Evolutionary conservation across 2,329 filamentous ascomycete genomes (phyloP), one percentile per base, ranked within the genome.

Genomic region (Colletotrichum caudatum): DNA sequence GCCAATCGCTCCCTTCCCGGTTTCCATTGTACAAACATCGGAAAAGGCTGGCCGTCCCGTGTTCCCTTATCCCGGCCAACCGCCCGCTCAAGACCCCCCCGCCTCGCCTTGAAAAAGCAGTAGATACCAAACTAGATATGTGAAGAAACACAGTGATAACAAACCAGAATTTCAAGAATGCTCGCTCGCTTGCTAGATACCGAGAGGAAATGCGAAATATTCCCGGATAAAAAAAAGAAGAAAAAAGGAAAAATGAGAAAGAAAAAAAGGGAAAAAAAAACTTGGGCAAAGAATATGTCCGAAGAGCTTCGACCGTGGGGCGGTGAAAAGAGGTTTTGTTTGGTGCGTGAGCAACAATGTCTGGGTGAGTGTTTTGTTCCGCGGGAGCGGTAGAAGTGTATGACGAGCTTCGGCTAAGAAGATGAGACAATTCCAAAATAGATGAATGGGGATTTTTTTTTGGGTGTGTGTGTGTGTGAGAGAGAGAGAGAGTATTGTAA

Each of bases 331-430:
- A 76, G 73, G 74, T 78, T 76, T 78, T 37, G 75, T 80, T 80
- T 78, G 77, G 79, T 85, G 84, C 84, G 84, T 86, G 84, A 85
- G 84, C 84, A 84, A 82, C 81, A 81, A 72, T 79, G 76, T 83
- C 81, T 84, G 80, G 74, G 26, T 54, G 33, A 7, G 11, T 16
- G 26, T 35, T 37, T 56, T 64, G 53, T 59, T 80, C 78, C 78
- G 76, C 76, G 76, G 78, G 76, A 78, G 79, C 74, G 74, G 78
- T 77, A 70, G 69, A 77, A 70, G 73, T 78, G 75, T 78, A 77
- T 78, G 72, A 69, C 39, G 68, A 66, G 71, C 58, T 69, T 71
- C 65, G 69, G 66, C 35, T 20, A 66, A 68, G 63, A 72, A 53
- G 53, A 69, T 62, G 35, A 68, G 62, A 70, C 66, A 41, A 67